Conservation (phyloP, 306 rosid genomes). For the Quercus cerris region DNA sequence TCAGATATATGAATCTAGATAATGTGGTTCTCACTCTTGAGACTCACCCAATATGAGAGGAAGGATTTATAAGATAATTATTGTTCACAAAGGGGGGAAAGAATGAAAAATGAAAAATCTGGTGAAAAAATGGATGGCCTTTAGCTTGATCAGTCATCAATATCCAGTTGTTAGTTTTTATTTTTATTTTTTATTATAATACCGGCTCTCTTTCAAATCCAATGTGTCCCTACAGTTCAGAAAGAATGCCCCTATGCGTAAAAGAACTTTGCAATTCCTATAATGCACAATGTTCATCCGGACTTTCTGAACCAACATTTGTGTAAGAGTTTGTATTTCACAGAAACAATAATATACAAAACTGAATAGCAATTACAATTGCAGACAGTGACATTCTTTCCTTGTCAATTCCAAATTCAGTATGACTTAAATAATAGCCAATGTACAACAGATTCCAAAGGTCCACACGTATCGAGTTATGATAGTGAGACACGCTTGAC, state of each 20-base stretch:
- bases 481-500: conserved; percentile 19
- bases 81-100: background rate
- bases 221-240: background rate
- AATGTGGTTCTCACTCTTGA: no score
- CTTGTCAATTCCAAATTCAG: conserved; percentile 12
- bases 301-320: conserved; percentile 22
- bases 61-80: no score
- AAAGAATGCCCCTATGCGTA: background rate
- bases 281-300: background rate
- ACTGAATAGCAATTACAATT: conserved; percentile 52
- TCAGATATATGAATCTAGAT: no score
- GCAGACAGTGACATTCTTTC: conserved; percentile 13
- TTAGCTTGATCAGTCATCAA: no score
- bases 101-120: background rate
- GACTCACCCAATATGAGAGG: no score
- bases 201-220: background rate
- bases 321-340: conserved; percentile 20
- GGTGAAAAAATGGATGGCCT: background rate
- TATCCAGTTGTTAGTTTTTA: background rate
- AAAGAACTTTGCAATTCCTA: conserved; percentile 8
- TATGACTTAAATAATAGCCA: conserved; percentile 36
- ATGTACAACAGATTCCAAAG: conserved; percentile 51
- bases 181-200: no score
- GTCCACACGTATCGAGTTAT: conserved; percentile 28
- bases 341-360: conserved; percentile 29